Evolutionary conservation across 345 rosid genomes (phyloP), one percentile per base, ranked within the genome.

Genomic region (Ceriops decandra): DNA sequence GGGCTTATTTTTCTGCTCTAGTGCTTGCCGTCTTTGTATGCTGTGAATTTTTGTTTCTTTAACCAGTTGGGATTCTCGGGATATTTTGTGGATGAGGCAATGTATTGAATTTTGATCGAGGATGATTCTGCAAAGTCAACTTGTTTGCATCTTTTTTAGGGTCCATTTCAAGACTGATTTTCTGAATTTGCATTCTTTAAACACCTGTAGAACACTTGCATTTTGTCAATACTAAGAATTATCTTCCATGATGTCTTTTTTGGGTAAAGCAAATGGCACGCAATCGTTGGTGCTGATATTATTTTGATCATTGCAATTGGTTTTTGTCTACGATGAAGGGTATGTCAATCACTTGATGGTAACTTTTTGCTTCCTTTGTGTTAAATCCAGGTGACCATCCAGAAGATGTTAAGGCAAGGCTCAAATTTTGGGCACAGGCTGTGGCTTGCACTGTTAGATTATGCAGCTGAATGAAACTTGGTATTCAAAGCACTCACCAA

Each of bases 331-430:
- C 28, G 58, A 54, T 54, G 22, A 1, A 2, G 2, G 21, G 22
- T 54, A 9, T 54, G 28, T 13, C 22, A 9, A 31, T 31, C 19
- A 31, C 9, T 15, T 31, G 59, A 62, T 62, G 66, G 46, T 76
- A 28, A 75, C 65, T 64, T n/a, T 28, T 60, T 7, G 24, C 21
- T 63, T 19, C 7, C 33, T 6, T 35, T 35, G n/a, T 42, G 51
- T 71, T 33, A 7, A 52, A 53, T 70, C 19, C 76, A 93, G 98
- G 97, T 68, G 98, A 93, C 24, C 88, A 90, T 83, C 98, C 98
- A 6, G 98, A 93, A 74, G 98, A 93, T 82, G 98, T 93, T 10
- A 93, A 93, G 79, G 98, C 98, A 54, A 90, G 98, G 74, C 89
- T 93, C 68, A 93, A 90, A 72, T 93, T 71, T 42, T 93, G 98